A percentile compares a stretch with the other conserved stretches of the same genome.
Evolutionary conservation across 805 yeast genomes (phyloP).

Genomic region (Hanseniaspora nectarophila): DNA sequence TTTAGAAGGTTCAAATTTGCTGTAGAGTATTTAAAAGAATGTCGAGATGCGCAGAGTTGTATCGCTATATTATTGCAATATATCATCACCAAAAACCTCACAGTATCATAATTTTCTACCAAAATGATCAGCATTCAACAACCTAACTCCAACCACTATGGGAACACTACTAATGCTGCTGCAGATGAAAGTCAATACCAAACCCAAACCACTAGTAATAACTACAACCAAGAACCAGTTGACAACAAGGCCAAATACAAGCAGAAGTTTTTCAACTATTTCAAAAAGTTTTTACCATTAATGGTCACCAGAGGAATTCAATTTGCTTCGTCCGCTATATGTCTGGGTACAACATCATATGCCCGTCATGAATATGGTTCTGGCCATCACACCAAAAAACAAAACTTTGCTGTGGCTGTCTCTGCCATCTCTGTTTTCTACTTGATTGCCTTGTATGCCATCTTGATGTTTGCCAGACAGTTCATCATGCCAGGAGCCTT

Average conservation of each 20-base stretch:
- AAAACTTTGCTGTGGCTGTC: conserved; percentile 27
- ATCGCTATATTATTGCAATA: no score
- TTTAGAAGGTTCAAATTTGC: no score
- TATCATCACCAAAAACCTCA: no score
- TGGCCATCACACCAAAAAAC: conserved; percentile 22
- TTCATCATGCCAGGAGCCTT: conserved; percentile 23
- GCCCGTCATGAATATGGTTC: conserved; percentile 20
- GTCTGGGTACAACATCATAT: conserved; percentile 25
- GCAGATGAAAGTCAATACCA: not conserved
- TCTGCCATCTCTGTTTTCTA: conserved; percentile 27
- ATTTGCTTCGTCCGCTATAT: conserved; percentile 23
- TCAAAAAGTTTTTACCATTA: not conserved
- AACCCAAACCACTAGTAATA: no score
- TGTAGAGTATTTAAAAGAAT: no score
- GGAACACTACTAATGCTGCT: not conserved
- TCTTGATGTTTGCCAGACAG: conserved; percentile 19
- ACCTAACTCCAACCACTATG: not conserved
- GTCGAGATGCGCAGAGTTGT: no score
- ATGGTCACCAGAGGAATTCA: conserved; percentile 20
- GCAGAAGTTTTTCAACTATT: not conserved
- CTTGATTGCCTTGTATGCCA: conserved; percentile 19
- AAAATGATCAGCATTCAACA: not conserved
- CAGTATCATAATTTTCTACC: not conserved
- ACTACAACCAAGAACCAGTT: not conserved
- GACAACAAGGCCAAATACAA: not conserved